phyloP scores from a whole-genome alignment of 331 rosid genomes.

The Pyrus hybrid region DNA sequence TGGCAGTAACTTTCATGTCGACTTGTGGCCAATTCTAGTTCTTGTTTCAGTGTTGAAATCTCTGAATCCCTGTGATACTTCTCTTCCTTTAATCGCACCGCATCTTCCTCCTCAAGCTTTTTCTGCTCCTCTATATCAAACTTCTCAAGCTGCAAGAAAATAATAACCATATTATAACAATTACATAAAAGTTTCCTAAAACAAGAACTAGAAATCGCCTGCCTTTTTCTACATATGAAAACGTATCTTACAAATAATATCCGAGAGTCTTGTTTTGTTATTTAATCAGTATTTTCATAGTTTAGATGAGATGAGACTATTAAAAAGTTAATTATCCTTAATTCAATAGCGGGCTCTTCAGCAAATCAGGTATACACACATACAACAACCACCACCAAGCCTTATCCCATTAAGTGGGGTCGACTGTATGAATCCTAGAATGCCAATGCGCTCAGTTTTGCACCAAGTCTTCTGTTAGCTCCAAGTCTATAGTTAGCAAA shows the following conservation, averaged over 20 bases:
- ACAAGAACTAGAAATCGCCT: background rate
- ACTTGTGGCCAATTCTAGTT: slow-evolving; percentile 26
- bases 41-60: slow-evolving; percentile 42
- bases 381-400: too few relatives aligned
- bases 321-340: background rate
- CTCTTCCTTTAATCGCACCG: slow-evolving; percentile 52
- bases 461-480: too few relatives aligned
- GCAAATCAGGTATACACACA: background rate
- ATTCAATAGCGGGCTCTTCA: background rate
- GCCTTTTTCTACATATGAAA: background rate
- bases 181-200: background rate
- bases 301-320: background rate
- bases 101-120: slow-evolving; percentile 71
- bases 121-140: slow-evolving; percentile 61
- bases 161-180: slow-evolving; percentile 12
- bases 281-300: background rate
- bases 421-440: too few relatives aligned
- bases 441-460: too few relatives aligned
- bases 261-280: background rate
- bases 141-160: slow-evolving; percentile 44
- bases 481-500: too few relatives aligned
- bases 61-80: slow-evolving; percentile 47
- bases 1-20: slow-evolving; percentile 40
- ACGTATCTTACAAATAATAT: background rate
- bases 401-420: too few relatives aligned